Base-by-base conservation (phyloP, 352 stramenopile species). In the Aphanomyces astaci region DNA sequence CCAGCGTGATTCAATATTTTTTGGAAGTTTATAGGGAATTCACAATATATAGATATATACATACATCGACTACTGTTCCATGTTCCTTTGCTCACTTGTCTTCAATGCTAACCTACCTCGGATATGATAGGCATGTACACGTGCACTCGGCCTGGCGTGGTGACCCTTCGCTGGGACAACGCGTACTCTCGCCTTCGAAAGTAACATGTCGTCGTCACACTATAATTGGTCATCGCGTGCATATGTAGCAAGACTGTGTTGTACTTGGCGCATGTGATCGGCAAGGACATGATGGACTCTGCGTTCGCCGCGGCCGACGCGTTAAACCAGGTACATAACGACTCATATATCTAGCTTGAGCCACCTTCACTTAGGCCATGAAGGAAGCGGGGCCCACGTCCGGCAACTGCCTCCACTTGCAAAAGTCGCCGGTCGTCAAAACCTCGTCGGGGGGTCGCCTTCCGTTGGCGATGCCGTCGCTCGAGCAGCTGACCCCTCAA, bases 131-230 rank as follows among this genome's bases (percentile, higher is more conserved):
- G 84, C 0, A 77, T 82, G 72, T 89, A 88, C 71, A 73, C 78
- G 32, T 90, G 82, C 66, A 36, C 79, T 31, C 72, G 74, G 13
- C 70, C 82, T 32, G 85, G 85, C 11, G 83, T 74, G n/a, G 76
- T 75, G 0, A 88, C 76, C 9, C 66, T 94, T 7, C 73, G 81
- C 2, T 94, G 85, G 85, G 84, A 94, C 65, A 94, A 94, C 51
- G 84, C 81, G 31, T 94, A 92, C 71, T 94, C 85, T 2, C 78
- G 83, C 51, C 46, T 94, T 2, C 71, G 85, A 75, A 81, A 80
- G 81, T 89, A 72, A 9, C n/a, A 9, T 49, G 51, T 33, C 1
- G 51, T 30, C 22, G 22, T 49, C 22, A 49, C 40, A 49, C 40
- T 49, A 49, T 49, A 15, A 1, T n/a, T n/a, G 22, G 19, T 55